These are phyloP conservation scores for Trichoderma brevicompactum DNA, from an alignment of 2,329 filamentous ascomycete genomes.

Conservation along the genomic window DNA sequence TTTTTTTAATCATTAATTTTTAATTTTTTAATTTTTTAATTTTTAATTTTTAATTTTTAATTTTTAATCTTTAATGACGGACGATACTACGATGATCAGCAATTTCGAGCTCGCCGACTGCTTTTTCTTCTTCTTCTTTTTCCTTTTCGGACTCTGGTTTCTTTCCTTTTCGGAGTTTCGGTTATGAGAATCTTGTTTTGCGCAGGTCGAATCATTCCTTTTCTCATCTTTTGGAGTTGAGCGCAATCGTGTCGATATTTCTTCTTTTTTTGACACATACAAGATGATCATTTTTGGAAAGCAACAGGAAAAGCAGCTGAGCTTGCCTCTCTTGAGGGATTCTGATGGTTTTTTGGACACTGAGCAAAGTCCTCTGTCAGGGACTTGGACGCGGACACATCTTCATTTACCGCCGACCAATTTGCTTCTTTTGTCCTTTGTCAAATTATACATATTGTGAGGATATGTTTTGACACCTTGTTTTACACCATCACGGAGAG, in stretches of 20 bases:
- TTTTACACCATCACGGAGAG: conserved; percentile 2
- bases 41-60: conserved; percentile 11
- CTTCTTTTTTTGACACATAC: conserved; percentile 9
- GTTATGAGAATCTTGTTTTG: conserved; percentile 14
- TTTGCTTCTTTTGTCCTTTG: conserved; percentile 6
- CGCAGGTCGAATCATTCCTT: conserved; percentile 22
- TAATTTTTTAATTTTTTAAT: conserved; percentile 11
- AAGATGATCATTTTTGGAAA: conserved; percentile 17
- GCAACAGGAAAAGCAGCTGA: conserved; percentile 18
- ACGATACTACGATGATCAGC: conserved; percentile 20
- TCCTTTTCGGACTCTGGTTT: not conserved
- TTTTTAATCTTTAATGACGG: conserved; percentile 13
- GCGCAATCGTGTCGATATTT: conserved; percentile 20
- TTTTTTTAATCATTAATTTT: conserved; percentile 3
- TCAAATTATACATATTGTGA: conserved; percentile 21
- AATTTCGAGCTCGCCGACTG: conserved; percentile 25
- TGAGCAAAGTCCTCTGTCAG: conserved; percentile 16
- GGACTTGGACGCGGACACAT: conserved; percentile 17
- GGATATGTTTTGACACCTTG: conserved; percentile 15
- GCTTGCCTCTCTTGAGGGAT: conserved; percentile 22
- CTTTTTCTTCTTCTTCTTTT: not conserved
- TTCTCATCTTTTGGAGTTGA: conserved; percentile 13
- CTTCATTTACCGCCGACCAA: conserved; percentile 11
- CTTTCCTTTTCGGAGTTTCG: not conserved
- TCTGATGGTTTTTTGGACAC: conserved; percentile 21